Base-by-base conservation (phyloP, 1,139 yeast genomes). In the Pichia sp. region DNA sequence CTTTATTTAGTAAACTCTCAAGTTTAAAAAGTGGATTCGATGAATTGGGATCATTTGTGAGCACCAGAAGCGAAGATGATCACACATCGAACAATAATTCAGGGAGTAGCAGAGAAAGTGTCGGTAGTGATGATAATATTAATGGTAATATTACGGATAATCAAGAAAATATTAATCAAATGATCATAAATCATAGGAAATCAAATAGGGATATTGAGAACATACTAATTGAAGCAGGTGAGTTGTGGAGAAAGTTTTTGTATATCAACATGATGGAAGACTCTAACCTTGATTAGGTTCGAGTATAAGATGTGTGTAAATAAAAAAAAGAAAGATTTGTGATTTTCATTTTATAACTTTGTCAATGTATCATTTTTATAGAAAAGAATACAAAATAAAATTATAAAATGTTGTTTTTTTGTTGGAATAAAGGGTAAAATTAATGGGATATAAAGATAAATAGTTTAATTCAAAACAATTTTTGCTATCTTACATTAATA, bases 221-320 rank as follows among this genome's bases (percentile, higher is more conserved):
- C 51, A 74, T 87, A 33, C 71, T 87, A 39, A 67, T 68, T 43
- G 95, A 84, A 61, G 90, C 95, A 2, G 95, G 95, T 23, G 95
- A 85, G 56, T 69, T 85, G 43, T 87, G 95, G 95, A 71, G 95
- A 49, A 82, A 81, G 55, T 85, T 95, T 88, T 66, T 84, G 39
- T 84, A 88, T 81, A 68, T 73, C 57, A 90, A 82, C 58, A 68
- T 79, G 66, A 69, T 75, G 55, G 85, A 78, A 40, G 73, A 71
- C 9, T 33, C 44, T 27, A 42, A 41, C 23, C 37, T 46, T 2
- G 49, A 38, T 16, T 40, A 42, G 33, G 26, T 16, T 16, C 23
- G 23, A 16, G 23, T 16, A 16, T 16, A 16, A 16, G 23, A 16
- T 16, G 23, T 16, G 23, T 16, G 23, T 16, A 16, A 16, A 16